Percentiles rank a stretch among this genome's conserved stretches.
phyloP scores from a whole-genome alignment of 805 yeast genomes.

The Starmera dryadoides region DNA sequence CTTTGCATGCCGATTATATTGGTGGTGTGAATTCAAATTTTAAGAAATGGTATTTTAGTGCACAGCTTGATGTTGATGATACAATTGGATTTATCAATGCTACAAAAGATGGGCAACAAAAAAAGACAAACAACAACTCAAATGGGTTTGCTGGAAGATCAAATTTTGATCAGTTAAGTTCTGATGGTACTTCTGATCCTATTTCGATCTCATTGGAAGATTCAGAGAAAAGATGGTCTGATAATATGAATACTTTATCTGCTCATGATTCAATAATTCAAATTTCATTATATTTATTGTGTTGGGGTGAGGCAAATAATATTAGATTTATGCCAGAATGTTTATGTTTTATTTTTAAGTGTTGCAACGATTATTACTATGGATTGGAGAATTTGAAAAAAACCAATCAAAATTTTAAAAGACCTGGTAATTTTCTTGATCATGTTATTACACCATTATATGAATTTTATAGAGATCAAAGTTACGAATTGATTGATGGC shows the following conservation, averaged over 20 bases:
- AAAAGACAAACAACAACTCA: slow-evolving; percentile 5
- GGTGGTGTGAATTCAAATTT: slow-evolving; percentile 67
- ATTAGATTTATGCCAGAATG: slow-evolving; percentile 87
- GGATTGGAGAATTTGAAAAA: slow-evolving; percentile 32
- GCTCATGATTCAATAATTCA: slow-evolving; percentile 55
- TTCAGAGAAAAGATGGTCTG: slow-evolving; percentile 43
- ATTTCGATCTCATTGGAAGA: slow-evolving; percentile 25
- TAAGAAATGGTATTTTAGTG: slow-evolving; percentile 72
- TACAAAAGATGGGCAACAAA: slow-evolving; percentile 19
- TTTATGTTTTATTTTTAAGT: slow-evolving; percentile 74
- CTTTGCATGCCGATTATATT: slow-evolving; percentile 68
- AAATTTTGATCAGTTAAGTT: neutral
- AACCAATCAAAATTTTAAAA: slow-evolving; percentile 21
- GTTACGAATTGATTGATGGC: slow-evolving; percentile 38
- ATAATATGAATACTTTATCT: slow-evolving; percentile 39
- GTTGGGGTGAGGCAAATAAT: slow-evolving; percentile 92
- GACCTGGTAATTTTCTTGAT: slow-evolving; percentile 43
- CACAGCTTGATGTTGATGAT: slow-evolving; percentile 58
- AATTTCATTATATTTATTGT: slow-evolving; percentile 57
- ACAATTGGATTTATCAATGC: slow-evolving; percentile 29
- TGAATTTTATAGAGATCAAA: slow-evolving; percentile 47
- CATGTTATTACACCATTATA: slow-evolving; percentile 73
- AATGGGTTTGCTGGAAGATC: no score
- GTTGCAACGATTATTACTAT: slow-evolving; percentile 63
- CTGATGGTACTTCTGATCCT: neutral